Conservation (phyloP, 2,329 filamentous ascomycete genomes). For the Karstenula rhodostoma region DNA sequence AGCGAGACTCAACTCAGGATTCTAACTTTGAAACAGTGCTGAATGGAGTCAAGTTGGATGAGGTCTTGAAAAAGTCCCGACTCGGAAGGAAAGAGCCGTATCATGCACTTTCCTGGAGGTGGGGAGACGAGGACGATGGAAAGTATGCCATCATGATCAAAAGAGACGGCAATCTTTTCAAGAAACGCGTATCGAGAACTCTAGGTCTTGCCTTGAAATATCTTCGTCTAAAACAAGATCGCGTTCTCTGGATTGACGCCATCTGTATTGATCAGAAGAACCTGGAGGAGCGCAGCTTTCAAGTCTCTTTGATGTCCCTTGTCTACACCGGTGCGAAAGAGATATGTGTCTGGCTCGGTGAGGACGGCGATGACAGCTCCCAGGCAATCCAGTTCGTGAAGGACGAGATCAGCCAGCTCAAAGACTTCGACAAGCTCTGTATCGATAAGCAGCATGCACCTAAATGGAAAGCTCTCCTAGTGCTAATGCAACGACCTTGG, state of each 20-base stretch:
- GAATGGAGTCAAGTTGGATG: neutral
- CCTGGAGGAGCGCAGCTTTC: neutral
- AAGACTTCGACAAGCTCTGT: conserved; percentile 43
- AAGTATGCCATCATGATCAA: conserved; percentile 13
- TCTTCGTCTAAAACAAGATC: conserved; percentile 1
- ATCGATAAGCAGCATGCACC: conserved; percentile 24
- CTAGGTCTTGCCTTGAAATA: conserved; percentile 15
- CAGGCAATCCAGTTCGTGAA: conserved; percentile 46
- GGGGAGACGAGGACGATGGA: conserved; percentile 15
- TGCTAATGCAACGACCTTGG: conserved; percentile 51
- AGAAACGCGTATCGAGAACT: conserved; percentile 9
- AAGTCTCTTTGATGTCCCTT: neutral
- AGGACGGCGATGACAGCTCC: conserved; percentile 31
- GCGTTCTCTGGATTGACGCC: neutral
- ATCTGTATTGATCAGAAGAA: neutral
- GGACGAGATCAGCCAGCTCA: conserved; percentile 39
- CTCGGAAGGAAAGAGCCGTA: neutral
- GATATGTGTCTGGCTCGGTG: conserved; percentile 38
- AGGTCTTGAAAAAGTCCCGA: neutral
- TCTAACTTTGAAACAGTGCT: no score
- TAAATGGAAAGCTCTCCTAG: conserved; percentile 45
- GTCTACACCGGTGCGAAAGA: conserved; percentile 9
- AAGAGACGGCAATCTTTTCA: conserved; percentile 8
- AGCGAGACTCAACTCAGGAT: no score
- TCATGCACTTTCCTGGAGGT: conserved; percentile 15